These are phyloP conservation scores for Pilasporangium apinafurcum DNA, from an alignment of 352 stramenopile genomes.

Conservation along the genomic window DNA sequence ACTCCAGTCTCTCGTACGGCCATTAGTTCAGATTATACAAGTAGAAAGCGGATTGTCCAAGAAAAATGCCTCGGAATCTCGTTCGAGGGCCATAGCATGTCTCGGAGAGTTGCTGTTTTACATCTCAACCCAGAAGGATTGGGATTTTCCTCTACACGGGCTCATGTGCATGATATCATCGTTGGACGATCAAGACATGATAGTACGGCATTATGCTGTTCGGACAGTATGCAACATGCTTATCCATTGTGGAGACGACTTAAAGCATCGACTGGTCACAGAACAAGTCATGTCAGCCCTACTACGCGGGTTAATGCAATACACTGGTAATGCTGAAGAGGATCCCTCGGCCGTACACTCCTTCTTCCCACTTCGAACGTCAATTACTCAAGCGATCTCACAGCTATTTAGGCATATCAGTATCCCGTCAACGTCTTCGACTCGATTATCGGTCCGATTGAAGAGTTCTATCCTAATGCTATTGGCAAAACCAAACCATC, in stretches of 20 bases:
- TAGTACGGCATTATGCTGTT: constrained; percentile 46
- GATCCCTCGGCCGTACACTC: neutral
- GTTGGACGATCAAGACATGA: constrained; percentile 31
- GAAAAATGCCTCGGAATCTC: neutral
- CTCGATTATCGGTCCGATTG: constrained; percentile 13
- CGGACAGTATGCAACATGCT: constrained; percentile 64
- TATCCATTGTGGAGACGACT: constrained; percentile 20
- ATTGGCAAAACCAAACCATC: constrained; percentile 23
- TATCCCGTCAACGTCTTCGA: constrained; percentile 11
- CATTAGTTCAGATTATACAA: constrained; percentile 17
- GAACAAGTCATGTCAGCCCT: constrained; percentile 33
- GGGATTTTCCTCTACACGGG: constrained; percentile 19
- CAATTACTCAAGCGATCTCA: constrained; percentile 34
- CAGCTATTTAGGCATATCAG: constrained; percentile 53
- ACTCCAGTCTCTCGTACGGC: constrained; percentile 35
- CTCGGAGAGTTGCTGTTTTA: constrained; percentile 76
- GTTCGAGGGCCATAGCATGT: constrained; percentile 23
- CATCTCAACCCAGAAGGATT: constrained; percentile 50
- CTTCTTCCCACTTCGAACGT: constrained; percentile 20
- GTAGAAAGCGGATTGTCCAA: neutral
- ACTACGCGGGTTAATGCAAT: constrained; percentile 19
- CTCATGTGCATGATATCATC: constrained; percentile 23
- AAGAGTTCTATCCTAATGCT: constrained; percentile 27
- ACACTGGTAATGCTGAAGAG: neutral
- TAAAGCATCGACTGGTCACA: constrained; percentile 29